Conservation (phyloP, 1,284 basidiomycete species). For the Stygiomarasmius scandens region DNA sequence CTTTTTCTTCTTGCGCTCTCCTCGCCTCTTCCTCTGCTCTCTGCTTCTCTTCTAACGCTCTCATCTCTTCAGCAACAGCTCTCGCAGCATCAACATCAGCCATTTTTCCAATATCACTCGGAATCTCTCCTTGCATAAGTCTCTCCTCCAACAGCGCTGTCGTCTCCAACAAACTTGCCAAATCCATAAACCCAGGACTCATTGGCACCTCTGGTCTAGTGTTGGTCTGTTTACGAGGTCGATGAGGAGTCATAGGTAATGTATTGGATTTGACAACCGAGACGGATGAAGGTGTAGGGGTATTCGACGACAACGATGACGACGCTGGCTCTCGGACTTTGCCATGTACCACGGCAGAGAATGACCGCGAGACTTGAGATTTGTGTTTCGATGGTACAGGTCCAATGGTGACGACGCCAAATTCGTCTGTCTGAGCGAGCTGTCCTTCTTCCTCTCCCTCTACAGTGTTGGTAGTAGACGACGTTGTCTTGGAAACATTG, state of each 20-base stretch:
- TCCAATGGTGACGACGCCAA: constrained; percentile 27
- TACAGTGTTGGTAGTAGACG: not conserved
- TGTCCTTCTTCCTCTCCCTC: not conserved
- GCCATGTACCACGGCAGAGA: constrained; percentile 56
- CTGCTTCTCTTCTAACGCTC: constrained; percentile 4
- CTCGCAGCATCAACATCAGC: not conserved
- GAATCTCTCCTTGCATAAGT: constrained; percentile 46
- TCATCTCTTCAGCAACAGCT: constrained; percentile 11
- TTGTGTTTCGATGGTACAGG: constrained; percentile 1
- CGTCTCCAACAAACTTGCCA: constrained; percentile 50
- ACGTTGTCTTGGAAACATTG: not conserved
- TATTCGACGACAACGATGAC: constrained; percentile 19
- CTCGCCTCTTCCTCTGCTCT: constrained; percentile 3
- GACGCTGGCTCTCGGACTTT: constrained; percentile 40
- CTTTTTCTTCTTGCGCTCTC: not conserved
- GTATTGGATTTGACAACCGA: constrained; percentile 7
- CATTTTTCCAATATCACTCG: constrained; percentile 26
- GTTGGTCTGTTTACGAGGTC: constrained; percentile 22
- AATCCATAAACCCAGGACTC: constrained; percentile 48
- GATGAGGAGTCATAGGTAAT: constrained; percentile 31
- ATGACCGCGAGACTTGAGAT: constrained; percentile 25
- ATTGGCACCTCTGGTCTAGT: constrained; percentile 26
- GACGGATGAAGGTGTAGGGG: not conserved
- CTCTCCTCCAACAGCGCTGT: constrained; percentile 53
- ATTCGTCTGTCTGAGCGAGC: constrained; percentile 20